Percentiles rank a stretch among this genome's conserved stretches.
These are phyloP conservation scores for Poa pratensis DNA, from an alignment of 176 grass and related monocot genomes.

Conservation along the genomic window DNA sequence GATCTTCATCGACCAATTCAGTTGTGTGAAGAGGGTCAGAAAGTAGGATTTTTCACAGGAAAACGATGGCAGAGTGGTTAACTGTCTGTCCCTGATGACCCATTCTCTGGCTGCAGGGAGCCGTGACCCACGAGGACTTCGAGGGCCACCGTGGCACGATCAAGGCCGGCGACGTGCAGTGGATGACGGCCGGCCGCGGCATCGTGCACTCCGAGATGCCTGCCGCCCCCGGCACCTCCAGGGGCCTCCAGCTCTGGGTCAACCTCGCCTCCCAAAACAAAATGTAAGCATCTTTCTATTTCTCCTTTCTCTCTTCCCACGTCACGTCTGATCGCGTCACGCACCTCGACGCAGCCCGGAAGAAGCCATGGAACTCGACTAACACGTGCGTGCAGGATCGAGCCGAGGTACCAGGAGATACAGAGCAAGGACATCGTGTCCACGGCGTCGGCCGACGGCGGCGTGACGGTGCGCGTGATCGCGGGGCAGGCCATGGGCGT, in stretches of 20 bases:
- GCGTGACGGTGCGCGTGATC: slow-evolving; percentile 84
- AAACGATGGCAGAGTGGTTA: not conserved
- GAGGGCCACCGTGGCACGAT: slow-evolving; percentile 89
- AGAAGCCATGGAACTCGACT: not conserved
- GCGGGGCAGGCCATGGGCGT: slow-evolving; percentile 79
- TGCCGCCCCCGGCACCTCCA: slow-evolving; percentile 63
- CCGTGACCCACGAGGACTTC: slow-evolving; percentile 87
- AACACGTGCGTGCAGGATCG: slow-evolving; percentile 62
- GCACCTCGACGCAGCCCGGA: not conserved
- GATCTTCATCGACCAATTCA: not conserved
- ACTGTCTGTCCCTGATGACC: not conserved
- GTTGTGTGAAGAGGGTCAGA: not conserved
- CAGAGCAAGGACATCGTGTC: slow-evolving; percentile 84
- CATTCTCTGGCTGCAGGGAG: slow-evolving; percentile 54
- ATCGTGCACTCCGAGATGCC: slow-evolving; percentile 99
- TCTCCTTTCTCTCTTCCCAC: too few species aligned
- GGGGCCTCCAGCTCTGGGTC: slow-evolving; percentile 95
- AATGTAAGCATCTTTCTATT: slow-evolving; percentile 49
- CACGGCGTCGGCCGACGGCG: slow-evolving; percentile 42
- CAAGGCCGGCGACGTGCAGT: slow-evolving; percentile 94
- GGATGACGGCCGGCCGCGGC: slow-evolving; percentile 97
- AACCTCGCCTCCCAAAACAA: slow-evolving; percentile 94
- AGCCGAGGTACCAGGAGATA: slow-evolving; percentile 92
- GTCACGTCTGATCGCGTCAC: not conserved
- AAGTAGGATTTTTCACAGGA: not conserved